These are phyloP conservation scores for Spinacia oleracea DNA, from an alignment of 179 eudicot species.

Conservation along the genomic window DNA sequence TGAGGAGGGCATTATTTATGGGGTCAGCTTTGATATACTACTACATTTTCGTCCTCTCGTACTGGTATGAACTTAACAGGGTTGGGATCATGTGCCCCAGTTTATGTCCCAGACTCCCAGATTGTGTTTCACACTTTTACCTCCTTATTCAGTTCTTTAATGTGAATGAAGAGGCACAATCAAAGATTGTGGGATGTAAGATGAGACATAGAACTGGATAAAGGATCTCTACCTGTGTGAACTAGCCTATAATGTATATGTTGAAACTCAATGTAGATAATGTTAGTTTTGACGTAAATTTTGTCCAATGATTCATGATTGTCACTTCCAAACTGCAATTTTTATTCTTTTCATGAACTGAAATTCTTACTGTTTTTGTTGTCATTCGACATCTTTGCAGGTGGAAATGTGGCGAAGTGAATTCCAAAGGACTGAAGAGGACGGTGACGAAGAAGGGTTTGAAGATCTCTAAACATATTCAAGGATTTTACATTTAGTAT, in stretches of 20 bases:
- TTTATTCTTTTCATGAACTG: not conserved
- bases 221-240: too few relatives aligned
- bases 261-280: not conserved
- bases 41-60: not conserved
- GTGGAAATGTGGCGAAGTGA: conserved; percentile 90
- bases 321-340: not conserved
- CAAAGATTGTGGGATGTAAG: not conserved
- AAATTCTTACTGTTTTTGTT: not conserved
- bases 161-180: not conserved
- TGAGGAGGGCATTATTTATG: not conserved
- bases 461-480: conserved; percentile 60
- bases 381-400: conserved; percentile 36
- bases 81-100: not conserved
- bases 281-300: not conserved
- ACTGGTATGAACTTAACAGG: not conserved
- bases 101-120: not conserved
- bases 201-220: not conserved
- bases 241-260: not conserved
- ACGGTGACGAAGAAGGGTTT: conserved; percentile 88
- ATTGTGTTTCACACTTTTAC: not conserved
- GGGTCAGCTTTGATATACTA: not conserved
- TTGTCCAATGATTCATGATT: not conserved
- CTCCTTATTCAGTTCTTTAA: not conserved
- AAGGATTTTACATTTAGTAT: not conserved
- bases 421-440: conserved; percentile 79